Conservation (phyloP, 768 basidiomycete genomes). For the Macrocybe gigantea region DNA sequence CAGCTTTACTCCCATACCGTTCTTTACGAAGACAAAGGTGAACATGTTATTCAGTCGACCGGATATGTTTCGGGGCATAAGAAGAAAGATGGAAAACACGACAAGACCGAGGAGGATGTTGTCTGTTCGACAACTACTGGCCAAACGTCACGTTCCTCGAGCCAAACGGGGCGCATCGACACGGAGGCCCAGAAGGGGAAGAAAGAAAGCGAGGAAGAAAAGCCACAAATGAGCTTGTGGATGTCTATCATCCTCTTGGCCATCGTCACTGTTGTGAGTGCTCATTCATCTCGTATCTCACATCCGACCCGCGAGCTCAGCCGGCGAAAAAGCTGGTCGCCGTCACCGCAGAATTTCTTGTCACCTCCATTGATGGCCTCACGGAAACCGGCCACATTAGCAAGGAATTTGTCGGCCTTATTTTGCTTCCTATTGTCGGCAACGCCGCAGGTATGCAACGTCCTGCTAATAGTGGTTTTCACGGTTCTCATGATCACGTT, state of each 20-base stretch:
- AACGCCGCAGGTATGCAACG: conserved; percentile 63
- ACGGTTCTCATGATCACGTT: conserved; percentile 1
- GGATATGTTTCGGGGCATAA: conserved; percentile 21
- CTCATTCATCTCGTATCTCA: conserved; percentile 1
- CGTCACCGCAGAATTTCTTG: conserved; percentile 65
- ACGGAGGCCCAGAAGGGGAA: conserved; percentile 14
- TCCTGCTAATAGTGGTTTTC: neutral
- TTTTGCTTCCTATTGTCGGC: conserved; percentile 85
- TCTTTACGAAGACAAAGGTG: conserved; percentile 53
- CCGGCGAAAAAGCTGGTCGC: conserved; percentile 46
- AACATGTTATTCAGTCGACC: conserved; percentile 26
- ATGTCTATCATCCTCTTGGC: conserved; percentile 50
- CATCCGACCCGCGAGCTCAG: conserved; percentile 19
- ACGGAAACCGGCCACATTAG: conserved; percentile 50
- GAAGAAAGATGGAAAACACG: conserved; percentile 13
- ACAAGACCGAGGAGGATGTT: conserved; percentile 10
- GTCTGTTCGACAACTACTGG: conserved; percentile 6
- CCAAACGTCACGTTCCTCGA: too few species aligned
- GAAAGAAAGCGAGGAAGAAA: conserved; percentile 39
- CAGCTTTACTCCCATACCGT: conserved; percentile 71
- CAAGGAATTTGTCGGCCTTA: conserved; percentile 80
- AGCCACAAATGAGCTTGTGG: conserved; percentile 48
- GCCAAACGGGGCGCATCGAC: conserved; percentile 9
- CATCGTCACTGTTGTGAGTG: conserved; percentile 58
- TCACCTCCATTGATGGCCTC: conserved; percentile 77